Percentiles rank a stretch among this genome's conserved stretches.
These are phyloP conservation scores for Candida nemodendra DNA, from an alignment of 805 yeast species.

Conservation along the genomic window DNA sequence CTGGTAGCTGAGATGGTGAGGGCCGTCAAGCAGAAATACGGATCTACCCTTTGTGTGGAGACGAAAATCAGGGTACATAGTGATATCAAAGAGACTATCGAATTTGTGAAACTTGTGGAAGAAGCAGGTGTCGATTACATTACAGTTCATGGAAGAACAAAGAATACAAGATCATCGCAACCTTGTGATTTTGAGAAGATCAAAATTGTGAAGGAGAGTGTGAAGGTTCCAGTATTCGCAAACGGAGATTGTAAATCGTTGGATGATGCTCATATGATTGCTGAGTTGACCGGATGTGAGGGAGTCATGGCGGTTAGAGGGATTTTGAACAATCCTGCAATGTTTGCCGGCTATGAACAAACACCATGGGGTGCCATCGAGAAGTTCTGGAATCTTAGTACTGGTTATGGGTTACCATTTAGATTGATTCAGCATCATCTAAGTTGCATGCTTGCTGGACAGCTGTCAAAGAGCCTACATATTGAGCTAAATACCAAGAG, in stretches of 20 bases:
- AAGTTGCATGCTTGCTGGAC: conserved; percentile 76
- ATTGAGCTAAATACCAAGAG: conserved; percentile 64
- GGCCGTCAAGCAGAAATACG: conserved; percentile 76
- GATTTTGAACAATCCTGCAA: conserved; percentile 76
- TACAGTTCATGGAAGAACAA: conserved; percentile 91
- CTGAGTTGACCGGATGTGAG: conserved; percentile 68
- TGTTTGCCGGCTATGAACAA: conserved; percentile 68
- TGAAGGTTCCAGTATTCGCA: conserved; percentile 82
- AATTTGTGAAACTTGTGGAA: conserved; percentile 72
- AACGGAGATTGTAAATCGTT: conserved; percentile 89
- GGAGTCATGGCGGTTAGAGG: conserved; percentile 98
- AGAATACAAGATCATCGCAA: conserved; percentile 76
- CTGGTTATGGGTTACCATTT: conserved; percentile 82
- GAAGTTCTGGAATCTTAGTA: conserved; percentile 71
- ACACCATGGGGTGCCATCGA: conserved; percentile 95
- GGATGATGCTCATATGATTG: conserved; percentile 63
- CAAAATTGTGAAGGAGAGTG: conserved; percentile 54
- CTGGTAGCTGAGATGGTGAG: conserved; percentile 79
- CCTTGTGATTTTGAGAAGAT: conserved; percentile 88
- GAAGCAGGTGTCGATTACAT: conserved; percentile 89
- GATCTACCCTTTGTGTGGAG: conserved; percentile 72
- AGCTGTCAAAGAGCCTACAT: conserved; percentile 44
- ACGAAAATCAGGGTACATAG: conserved; percentile 88
- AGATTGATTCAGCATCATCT: conserved; percentile 85
- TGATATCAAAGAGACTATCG: conserved; percentile 68